Percentiles rank a stretch among this genome's conserved stretches.
Conservation (phyloP, 208 protist genomes). For the Trypanosoma caninum region DNA sequence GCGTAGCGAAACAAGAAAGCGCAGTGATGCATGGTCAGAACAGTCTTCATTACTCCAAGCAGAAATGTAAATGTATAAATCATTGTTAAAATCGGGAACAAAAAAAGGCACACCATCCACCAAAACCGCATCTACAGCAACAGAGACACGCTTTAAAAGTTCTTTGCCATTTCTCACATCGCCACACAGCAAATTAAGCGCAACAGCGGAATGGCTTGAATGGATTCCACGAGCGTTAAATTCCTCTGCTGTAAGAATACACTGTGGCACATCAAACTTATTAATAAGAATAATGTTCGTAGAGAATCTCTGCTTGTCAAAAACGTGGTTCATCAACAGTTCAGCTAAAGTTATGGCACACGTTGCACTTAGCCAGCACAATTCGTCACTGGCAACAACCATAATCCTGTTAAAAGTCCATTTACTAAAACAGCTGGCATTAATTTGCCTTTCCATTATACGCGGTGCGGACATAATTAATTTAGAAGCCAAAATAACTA, state of each 20-base stretch:
- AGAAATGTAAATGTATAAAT: slow-evolving; percentile 25
- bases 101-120: neutral
- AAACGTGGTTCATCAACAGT: neutral
- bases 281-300: slow-evolving; percentile 2
- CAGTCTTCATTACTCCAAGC: slow-evolving; percentile 10
- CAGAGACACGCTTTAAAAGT: slow-evolving; percentile 9
- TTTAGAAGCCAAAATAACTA: too few species aligned
- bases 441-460: too few species aligned
- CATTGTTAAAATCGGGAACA: slow-evolving; percentile 12
- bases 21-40: neutral
- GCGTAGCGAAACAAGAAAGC: neutral
- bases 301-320: neutral
- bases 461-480: too few species aligned
- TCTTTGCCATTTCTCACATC: neutral
- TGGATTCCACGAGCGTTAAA: neutral
- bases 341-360: slow-evolving; percentile 14
- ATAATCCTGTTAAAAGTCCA: slow-evolving; percentile 17
- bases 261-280: neutral
- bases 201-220: neutral
- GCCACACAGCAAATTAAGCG: slow-evolving; percentile 2
- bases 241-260: slow-evolving; percentile 5
- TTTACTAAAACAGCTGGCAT: too few species aligned
- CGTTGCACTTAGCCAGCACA: slow-evolving; percentile 1
- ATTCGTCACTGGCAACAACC: slow-evolving; percentile 6
- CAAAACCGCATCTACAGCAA: slow-evolving; percentile 6